A percentile compares a stretch with the other conserved stretches of the same genome.
These are phyloP conservation scores for Cyberlindnera americana DNA, from an alignment of 805 yeast species.

Conservation along the genomic window DNA sequence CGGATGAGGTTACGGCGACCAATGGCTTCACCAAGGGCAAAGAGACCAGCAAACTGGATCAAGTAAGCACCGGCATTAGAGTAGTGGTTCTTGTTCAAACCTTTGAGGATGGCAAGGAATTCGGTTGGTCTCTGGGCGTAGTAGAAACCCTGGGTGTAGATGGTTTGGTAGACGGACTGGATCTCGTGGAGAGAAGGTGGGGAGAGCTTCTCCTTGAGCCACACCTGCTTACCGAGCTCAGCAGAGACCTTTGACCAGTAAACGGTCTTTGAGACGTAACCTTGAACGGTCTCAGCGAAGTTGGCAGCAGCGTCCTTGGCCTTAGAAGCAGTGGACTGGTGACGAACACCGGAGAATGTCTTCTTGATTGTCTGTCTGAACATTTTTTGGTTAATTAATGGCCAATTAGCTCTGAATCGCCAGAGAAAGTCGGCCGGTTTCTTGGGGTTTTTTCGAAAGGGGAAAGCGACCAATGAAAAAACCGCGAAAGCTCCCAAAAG, in stretches of 20 bases:
- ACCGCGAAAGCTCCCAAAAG: background rate
- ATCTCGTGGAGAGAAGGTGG: constrained; percentile 82
- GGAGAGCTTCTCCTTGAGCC: constrained; percentile 87
- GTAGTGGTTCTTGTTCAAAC: constrained; percentile 51
- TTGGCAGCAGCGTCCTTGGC: constrained; percentile 36
- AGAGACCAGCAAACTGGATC: constrained; percentile 84
- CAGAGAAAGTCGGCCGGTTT: no score
- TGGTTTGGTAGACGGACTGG: constrained; percentile 63
- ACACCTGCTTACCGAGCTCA: constrained; percentile 57
- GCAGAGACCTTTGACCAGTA: constrained; percentile 71
- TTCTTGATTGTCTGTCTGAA: constrained; percentile 27
- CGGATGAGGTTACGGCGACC: constrained; percentile 95
- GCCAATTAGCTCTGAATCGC: no score
- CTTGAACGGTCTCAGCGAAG: constrained; percentile 34
- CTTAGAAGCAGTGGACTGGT: constrained; percentile 29
- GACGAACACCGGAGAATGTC: constrained; percentile 31
- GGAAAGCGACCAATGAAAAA: constrained; percentile 1
- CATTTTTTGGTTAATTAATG: no score
- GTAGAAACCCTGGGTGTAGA: constrained; percentile 43
- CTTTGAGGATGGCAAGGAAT: constrained; percentile 42
- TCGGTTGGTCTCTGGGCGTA: constrained; percentile 59
- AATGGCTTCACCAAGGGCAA: constrained; percentile 90
- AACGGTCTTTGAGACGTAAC: constrained; percentile 49
- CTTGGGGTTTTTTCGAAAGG: constrained; percentile 1
- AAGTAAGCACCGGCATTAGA: constrained; percentile 70